Conservation (phyloP, 2,329 filamentous ascomycete species). For the Stachybotrys echinatus region DNA sequence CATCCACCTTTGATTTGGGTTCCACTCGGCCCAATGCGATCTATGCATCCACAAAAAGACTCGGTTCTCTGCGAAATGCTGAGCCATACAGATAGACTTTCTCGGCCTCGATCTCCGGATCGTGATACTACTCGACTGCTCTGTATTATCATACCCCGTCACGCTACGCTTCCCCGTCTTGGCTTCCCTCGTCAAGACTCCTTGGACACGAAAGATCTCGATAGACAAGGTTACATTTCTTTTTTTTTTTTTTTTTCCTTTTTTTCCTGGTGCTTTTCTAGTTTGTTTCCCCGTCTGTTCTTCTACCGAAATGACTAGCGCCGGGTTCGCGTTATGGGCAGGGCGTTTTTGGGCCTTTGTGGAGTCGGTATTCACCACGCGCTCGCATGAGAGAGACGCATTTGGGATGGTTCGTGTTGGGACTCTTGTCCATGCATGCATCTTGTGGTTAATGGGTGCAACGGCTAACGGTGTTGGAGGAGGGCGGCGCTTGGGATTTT, state of each 20-base stretch:
- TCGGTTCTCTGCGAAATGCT: neutral
- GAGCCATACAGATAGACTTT: neutral
- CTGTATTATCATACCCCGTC: neutral
- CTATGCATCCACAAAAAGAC: neutral
- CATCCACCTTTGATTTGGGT: too few relatives aligned
- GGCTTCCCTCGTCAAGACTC: too few relatives aligned
- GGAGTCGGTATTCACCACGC: neutral
- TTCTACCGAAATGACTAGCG: neutral
- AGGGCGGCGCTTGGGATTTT: neutral
- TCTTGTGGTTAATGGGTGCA: neutral
- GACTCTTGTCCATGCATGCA: too few relatives aligned
- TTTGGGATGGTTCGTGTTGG: neutral
- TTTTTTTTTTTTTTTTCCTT: neutral
- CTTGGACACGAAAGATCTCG: too few relatives aligned
- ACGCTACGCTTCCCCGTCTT: neutral
- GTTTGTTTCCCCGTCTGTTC: too few relatives aligned
- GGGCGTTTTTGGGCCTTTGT: neutral
- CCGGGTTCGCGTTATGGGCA: neutral
- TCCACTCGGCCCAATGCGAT: neutral
- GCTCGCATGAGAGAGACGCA: neutral
- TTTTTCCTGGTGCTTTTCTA: too few relatives aligned
- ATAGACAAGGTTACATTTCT: too few relatives aligned
- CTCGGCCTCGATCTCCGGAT: neutral
- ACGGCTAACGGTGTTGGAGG: neutral
- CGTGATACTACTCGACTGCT: neutral